Conservation (phyloP, 2,329 filamentous ascomycete species). For the Arthrinium phaeospermum region DNA sequence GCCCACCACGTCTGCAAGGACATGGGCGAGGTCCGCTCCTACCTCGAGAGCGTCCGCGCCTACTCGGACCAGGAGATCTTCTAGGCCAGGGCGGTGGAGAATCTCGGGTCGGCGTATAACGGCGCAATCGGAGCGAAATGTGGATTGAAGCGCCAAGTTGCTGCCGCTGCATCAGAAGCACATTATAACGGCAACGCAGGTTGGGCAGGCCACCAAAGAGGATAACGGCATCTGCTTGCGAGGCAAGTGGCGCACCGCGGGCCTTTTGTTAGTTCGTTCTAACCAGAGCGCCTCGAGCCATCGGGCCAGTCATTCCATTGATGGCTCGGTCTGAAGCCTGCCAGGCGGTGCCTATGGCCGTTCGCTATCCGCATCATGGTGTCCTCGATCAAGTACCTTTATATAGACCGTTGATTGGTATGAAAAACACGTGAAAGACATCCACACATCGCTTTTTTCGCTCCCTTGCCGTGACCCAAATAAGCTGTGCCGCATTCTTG, state of each 20-base stretch:
- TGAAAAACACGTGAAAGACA: background rate
- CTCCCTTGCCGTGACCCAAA: background rate
- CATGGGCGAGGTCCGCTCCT: slow-evolving; percentile 46
- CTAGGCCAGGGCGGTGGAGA: slow-evolving; percentile 28
- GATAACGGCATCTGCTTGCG: too few species aligned
- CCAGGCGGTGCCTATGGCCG: background rate
- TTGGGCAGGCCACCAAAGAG: background rate
- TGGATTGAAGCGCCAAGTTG: background rate
- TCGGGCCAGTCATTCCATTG: background rate
- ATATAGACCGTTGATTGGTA: background rate
- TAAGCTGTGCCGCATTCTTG: background rate
- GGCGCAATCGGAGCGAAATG: background rate
- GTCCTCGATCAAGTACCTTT: background rate
- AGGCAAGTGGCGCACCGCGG: background rate
- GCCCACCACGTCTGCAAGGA: slow-evolving; percentile 49
- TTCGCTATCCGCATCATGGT: background rate
- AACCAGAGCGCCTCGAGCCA: background rate
- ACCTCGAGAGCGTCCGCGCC: slow-evolving; percentile 50
- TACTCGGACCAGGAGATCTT: slow-evolving; percentile 52
- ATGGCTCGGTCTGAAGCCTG: background rate
- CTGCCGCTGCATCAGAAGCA: background rate
- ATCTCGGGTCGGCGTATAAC: too few species aligned
- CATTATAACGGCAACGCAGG: background rate
- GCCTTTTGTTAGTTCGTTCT: background rate
- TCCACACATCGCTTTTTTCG: background rate